Conservation (phyloP, 306 rosid genomes). For the Pyrus pyrifolia region DNA sequence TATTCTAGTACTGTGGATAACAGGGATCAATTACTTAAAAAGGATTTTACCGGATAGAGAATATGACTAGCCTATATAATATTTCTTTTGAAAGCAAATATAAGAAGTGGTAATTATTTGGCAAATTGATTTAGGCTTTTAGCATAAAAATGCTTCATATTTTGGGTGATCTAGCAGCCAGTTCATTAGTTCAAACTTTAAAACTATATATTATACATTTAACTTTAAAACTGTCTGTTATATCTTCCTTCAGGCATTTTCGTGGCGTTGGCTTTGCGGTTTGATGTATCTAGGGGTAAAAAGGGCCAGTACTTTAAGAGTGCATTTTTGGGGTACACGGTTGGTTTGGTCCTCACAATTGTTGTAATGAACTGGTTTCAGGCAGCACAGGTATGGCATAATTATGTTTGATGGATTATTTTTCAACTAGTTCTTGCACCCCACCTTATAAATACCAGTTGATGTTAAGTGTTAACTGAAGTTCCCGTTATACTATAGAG, state of each 20-base stretch:
- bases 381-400: constrained; percentile 80
- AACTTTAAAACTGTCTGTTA: neutral
- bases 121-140: neutral
- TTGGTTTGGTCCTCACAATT: constrained; percentile 83
- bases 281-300: constrained; percentile 86
- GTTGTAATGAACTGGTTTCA: constrained; percentile 99
- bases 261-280: constrained; percentile 94
- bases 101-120: neutral
- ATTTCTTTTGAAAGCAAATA: neutral
- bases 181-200: neutral
- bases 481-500: neutral
- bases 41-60: neutral
- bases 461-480: neutral
- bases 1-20: neutral
- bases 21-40: neutral
- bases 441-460: constrained; percentile 1
- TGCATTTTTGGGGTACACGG: constrained; percentile 80
- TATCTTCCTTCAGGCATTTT: constrained; percentile 62
- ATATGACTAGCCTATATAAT: neutral
- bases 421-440: neutral
- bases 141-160: neutral
- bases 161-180: neutral
- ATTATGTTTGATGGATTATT: constrained; percentile 5
- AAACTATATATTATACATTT: neutral
- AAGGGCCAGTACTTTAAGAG: constrained; percentile 82